Evolutionary conservation across 2,329 filamentous ascomycete genomes (phyloP).

Genomic region (Colletotrichum sp.): DNA sequence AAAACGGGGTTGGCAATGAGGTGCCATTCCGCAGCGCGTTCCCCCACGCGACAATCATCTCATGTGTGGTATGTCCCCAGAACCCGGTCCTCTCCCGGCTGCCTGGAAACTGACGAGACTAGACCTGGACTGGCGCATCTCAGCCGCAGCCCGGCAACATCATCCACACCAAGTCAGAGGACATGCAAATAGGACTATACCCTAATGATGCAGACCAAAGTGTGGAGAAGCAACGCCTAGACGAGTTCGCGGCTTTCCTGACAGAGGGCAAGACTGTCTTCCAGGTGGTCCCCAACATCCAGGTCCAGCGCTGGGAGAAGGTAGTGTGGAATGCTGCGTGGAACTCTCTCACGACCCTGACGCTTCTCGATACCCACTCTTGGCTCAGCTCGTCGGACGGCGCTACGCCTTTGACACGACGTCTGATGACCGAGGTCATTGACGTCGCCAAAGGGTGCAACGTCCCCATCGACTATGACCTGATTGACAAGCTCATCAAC

Average conservation of each 20-base stretch:
- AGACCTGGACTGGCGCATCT: constrained; percentile 58
- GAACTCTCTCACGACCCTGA: constrained; percentile 65
- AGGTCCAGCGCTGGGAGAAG: constrained; percentile 64
- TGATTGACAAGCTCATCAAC: constrained; percentile 51
- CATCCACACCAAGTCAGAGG: constrained; percentile 55
- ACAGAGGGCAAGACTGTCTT: constrained; percentile 47
- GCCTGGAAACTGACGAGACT: not conserved
- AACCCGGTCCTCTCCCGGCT: not conserved
- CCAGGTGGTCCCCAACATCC: constrained; percentile 57
- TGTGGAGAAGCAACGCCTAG: constrained; percentile 40
- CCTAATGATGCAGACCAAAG: constrained; percentile 34
- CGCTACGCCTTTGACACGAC: constrained; percentile 53
- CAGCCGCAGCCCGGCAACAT: constrained; percentile 55
- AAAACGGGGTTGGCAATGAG: constrained; percentile 68
- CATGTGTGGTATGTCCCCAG: constrained; percentile 52
- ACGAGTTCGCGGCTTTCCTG: constrained; percentile 45
- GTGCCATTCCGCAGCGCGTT: constrained; percentile 54
- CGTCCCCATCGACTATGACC: constrained; percentile 48
- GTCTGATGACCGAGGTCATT: constrained; percentile 57
- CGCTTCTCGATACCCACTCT: constrained; percentile 54
- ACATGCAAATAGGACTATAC: constrained; percentile 60
- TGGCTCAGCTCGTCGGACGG: constrained; percentile 50
- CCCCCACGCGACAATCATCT: constrained; percentile 57
- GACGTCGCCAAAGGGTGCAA: constrained; percentile 61
- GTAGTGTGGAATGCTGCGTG: constrained; percentile 65